Evolutionary conservation across 768 basidiomycete genomes (phyloP).

Genomic region (Mrakia blollopis): DNA sequence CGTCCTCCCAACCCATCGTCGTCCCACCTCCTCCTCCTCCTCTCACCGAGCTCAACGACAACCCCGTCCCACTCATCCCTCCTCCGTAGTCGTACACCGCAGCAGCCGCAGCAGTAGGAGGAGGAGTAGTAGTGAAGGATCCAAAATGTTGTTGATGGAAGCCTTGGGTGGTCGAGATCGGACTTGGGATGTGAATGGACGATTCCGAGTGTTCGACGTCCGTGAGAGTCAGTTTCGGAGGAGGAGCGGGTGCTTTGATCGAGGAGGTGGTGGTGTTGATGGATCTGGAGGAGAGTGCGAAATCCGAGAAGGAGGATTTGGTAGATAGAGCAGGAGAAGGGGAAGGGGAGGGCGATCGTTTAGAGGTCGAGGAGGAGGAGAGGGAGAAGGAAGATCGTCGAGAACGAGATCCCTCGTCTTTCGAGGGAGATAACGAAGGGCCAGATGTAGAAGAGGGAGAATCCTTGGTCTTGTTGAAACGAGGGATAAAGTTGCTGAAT

Average conservation of each 20-base stretch:
- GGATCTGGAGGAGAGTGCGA: not conserved
- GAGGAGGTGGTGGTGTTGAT: not conserved
- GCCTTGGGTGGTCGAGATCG: not conserved
- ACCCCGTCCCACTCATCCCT: not conserved
- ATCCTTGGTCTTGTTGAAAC: slow-evolving; percentile 14
- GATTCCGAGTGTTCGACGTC: not conserved
- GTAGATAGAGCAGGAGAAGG: slow-evolving; percentile 21
- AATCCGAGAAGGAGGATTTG: slow-evolving; percentile 19
- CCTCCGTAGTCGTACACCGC: slow-evolving; percentile 10
- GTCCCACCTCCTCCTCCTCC: not conserved
- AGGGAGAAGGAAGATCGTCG: slow-evolving; percentile 20
- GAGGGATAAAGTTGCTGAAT: slow-evolving; percentile 25
- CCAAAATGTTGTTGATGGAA: not conserved
- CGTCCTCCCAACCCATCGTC: not conserved
- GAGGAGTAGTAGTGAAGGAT: too few relatives aligned
- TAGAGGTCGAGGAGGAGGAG: not conserved
- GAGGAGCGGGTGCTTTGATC: slow-evolving; percentile 9
- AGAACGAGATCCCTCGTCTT: not conserved
- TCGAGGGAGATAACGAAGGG: slow-evolving; percentile 3
- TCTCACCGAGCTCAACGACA: slow-evolving; percentile 6
- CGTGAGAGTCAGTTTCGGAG: slow-evolving; percentile 29
- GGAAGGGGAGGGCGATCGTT: slow-evolving; percentile 15
- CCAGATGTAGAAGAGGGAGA: not conserved
- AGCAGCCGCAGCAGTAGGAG: too few relatives aligned
- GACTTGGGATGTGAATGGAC: slow-evolving; percentile 16